Evolutionary conservation across 805 yeast genomes (phyloP).

Genomic region (Wickerhamiella dianesei): DNA sequence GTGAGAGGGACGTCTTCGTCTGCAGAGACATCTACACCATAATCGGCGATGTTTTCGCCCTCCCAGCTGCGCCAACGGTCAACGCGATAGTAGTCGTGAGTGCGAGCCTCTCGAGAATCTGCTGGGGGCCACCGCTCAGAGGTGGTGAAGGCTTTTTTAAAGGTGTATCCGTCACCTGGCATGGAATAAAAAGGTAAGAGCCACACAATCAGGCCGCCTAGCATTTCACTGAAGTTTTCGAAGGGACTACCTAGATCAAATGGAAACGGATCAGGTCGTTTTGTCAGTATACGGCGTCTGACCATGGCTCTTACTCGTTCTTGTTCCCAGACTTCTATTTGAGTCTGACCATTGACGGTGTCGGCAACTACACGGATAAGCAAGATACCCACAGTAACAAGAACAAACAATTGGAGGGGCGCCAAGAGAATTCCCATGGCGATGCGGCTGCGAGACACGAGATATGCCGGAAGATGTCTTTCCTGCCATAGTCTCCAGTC

Average conservation of each 20-base stretch:
- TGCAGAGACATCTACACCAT: constrained; percentile 57
- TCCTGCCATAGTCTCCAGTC: constrained; percentile 24
- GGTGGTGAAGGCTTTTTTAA: constrained; percentile 39
- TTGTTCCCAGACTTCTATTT: constrained; percentile 84
- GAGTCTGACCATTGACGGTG: constrained; percentile 57
- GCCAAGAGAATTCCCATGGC: constrained; percentile 40
- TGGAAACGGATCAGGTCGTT: constrained; percentile 44
- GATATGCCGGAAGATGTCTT: constrained; percentile 39
- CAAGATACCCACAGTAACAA: constrained; percentile 45
- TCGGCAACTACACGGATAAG: constrained; percentile 47
- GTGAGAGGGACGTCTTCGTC: constrained; percentile 2
- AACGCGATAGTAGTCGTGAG: constrained; percentile 26
- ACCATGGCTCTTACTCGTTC: constrained; percentile 66
- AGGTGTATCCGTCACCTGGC: constrained; percentile 43
- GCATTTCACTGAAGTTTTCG: constrained; percentile 36
- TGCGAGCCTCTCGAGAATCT: constrained; percentile 15
- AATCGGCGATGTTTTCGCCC: constrained; percentile 78
- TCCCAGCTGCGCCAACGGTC: constrained; percentile 56
- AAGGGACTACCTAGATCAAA: constrained; percentile 52
- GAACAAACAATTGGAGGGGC: constrained; percentile 46
- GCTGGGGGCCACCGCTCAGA: constrained; percentile 91
- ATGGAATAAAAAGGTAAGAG: constrained; percentile 59
- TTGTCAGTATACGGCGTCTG: constrained; percentile 21
- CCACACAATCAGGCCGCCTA: constrained; percentile 57
- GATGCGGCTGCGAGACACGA: constrained; percentile 40